A percentile compares a stretch with the other conserved stretches of the same genome.
These are phyloP conservation scores for Pseudocercospora eumusae DNA, from an alignment of 2,329 filamentous ascomycete genomes.

Conservation along the genomic window DNA sequence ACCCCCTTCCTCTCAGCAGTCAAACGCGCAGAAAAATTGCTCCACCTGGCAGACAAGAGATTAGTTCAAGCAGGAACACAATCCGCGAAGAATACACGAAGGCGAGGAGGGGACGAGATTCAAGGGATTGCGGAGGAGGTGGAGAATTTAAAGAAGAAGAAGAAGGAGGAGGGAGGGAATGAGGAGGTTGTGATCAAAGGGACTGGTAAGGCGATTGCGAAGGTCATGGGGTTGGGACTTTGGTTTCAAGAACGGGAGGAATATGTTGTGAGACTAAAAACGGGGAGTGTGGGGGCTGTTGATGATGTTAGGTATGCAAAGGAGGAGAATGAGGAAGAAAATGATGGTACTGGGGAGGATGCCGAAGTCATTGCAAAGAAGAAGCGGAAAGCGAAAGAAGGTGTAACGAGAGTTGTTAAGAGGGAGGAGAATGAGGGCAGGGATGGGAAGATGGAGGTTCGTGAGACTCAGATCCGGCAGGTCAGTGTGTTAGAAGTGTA, in stretches of 20 bases:
- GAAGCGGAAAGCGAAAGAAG: neutral
- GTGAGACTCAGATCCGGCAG: slow-evolving; percentile 45
- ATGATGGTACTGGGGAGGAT: slow-evolving; percentile 8
- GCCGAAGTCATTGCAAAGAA: neutral
- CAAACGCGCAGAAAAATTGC: slow-evolving; percentile 64
- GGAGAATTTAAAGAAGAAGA: slow-evolving; percentile 35
- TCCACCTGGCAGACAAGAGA: slow-evolving; percentile 59
- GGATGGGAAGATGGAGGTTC: slow-evolving; percentile 27
- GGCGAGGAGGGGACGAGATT: slow-evolving; percentile 31
- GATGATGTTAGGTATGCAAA: slow-evolving; percentile 61
- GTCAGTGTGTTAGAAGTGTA: slow-evolving; percentile 40
- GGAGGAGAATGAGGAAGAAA: slow-evolving; percentile 18
- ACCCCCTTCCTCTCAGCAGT: slow-evolving; percentile 70
- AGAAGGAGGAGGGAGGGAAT: slow-evolving; percentile 37
- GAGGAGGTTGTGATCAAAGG: slow-evolving; percentile 64
- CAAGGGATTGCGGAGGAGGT: slow-evolving; percentile 44
- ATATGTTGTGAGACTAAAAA: slow-evolving; percentile 61
- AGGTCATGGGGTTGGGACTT: slow-evolving; percentile 61
- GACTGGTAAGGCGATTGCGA: slow-evolving; percentile 66
- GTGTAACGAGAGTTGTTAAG: slow-evolving; percentile 15
- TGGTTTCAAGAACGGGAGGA: slow-evolving; percentile 63
- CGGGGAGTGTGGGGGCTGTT: slow-evolving; percentile 64
- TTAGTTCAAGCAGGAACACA: slow-evolving; percentile 45
- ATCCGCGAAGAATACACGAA: slow-evolving; percentile 34
- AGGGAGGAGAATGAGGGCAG: slow-evolving; percentile 30